phyloP scores from a whole-genome alignment of 164 flowering plant species.

The Vitis cinerea region DNA sequence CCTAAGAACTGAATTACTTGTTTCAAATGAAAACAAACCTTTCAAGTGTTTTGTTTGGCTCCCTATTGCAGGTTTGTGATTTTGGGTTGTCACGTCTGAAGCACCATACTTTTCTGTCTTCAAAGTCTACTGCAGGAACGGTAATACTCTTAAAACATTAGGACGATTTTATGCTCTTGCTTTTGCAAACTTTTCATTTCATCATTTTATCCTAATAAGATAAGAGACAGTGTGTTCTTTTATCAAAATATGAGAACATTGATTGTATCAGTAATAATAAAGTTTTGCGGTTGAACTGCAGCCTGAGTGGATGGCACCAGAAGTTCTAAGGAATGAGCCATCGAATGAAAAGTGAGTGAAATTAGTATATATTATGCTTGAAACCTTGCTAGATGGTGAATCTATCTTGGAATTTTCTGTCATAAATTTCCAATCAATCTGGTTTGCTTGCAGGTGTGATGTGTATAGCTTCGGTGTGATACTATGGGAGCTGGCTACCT shows the following conservation, averaged over 20 bases:
- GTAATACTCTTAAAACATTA: constrained; percentile 35
- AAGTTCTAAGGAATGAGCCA: constrained; percentile 90
- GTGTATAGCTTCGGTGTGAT: constrained; percentile 96
- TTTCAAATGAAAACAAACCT: constrained; percentile 1
- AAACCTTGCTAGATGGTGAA: not conserved
- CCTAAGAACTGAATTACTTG: not conserved
- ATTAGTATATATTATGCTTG: not conserved
- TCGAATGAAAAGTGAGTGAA: constrained; percentile 93
- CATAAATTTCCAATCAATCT: not conserved
- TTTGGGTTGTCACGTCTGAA: constrained; percentile 95
- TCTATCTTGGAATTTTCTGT: not conserved
- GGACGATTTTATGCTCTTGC: no score
- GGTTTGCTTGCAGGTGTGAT: constrained; percentile 66
- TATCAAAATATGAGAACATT: not conserved
- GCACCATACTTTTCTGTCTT: constrained; percentile 91
- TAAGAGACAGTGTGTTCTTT: not conserved
- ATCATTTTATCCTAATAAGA: not conserved
- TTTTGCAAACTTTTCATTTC: not conserved
- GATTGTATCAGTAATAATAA: not conserved
- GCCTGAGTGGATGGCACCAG: constrained; percentile 99
- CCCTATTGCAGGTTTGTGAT: constrained; percentile 71
- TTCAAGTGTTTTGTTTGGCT: not conserved
- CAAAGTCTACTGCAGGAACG: constrained; percentile 97
- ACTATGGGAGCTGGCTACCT: constrained; percentile 87
- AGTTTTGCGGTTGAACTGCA: constrained; percentile 35